Evolutionary conservation across 2,329 filamentous ascomycete species (phyloP).

Genomic region (Cercospora zeae-maydis): DNA sequence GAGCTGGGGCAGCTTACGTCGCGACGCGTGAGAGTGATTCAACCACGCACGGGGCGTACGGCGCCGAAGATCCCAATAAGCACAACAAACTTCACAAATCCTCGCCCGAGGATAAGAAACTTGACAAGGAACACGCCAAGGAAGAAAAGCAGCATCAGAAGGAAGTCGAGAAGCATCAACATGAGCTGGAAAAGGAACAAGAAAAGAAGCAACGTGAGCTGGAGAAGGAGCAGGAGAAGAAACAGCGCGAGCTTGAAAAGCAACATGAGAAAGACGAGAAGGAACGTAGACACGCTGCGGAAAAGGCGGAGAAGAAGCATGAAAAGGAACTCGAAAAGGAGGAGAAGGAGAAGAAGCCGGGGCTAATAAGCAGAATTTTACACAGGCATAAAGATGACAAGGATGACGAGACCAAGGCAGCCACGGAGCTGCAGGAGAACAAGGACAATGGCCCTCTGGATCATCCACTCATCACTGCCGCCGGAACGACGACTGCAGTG

Average conservation of each 20-base stretch:
- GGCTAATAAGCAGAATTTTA: constrained; percentile 30
- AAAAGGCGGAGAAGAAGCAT: constrained; percentile 30
- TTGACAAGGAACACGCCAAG: constrained; percentile 25
- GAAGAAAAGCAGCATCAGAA: constrained; percentile 19
- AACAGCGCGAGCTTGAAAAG: constrained; percentile 20
- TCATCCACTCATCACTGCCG: constrained; percentile 6
- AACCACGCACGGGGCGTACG: constrained; percentile 16
- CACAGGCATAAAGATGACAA: constrained; percentile 29
- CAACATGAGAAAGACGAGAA: constrained; percentile 26
- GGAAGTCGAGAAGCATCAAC: constrained; percentile 19
- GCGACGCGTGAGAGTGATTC: constrained; percentile 8
- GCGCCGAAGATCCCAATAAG: constrained; percentile 21
- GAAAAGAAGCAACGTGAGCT: constrained; percentile 2
- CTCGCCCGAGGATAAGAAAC: constrained; percentile 19
- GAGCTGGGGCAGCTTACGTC: constrained; percentile 25
- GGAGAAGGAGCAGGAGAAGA: constrained; percentile 29
- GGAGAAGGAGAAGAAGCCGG: constrained; percentile 36
- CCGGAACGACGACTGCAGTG: neutral
- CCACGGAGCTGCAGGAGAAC: constrained; percentile 2
- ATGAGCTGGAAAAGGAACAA: constrained; percentile 21
- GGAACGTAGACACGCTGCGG: neutral
- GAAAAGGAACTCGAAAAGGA: constrained; percentile 29
- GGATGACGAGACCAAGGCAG: constrained; percentile 4
- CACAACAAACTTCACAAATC: constrained; percentile 21
- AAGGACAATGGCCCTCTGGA: constrained; percentile 8